Evolutionary conservation across 352 stramenopile species (phyloP), one percentile per base, ranked within the genome.

Genomic region (Hyphochytrium catenoides): DNA sequence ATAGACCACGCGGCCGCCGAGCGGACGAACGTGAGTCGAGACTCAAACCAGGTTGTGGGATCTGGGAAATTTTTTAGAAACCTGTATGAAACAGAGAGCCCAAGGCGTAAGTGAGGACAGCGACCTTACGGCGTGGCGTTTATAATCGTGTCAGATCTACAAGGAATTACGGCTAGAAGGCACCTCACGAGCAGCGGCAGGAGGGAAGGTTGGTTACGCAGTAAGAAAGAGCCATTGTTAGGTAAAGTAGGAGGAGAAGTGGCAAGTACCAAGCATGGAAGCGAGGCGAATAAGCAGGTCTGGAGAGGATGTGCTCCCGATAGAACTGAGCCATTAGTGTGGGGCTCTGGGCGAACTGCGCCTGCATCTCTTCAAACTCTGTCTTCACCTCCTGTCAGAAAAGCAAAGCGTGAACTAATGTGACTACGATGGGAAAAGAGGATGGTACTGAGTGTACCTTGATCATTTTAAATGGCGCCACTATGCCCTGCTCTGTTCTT

Each of bases 211-310:
- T n/a, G n/a, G n/a, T n/a, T n/a, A n/a, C n/a, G n/a, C n/a, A n/a
- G n/a, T n/a, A n/a, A n/a, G n/a, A n/a, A n/a, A n/a, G n/a, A n/a
- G n/a, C n/a, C n/a, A n/a, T n/a, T n/a, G n/a, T n/a, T n/a, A n/a
- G n/a, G n/a, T n/a, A n/a, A n/a, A n/a, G n/a, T n/a, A n/a, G n/a
- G n/a, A n/a, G n/a, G n/a, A n/a, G n/a, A n/a, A n/a, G n/a, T n/a
- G n/a, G n/a, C n/a, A n/a, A n/a, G n/a, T n/a, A n/a, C 91, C 91
- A 99, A 51, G 91, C 83, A 44, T 97, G 94, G 40, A 99, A 84
- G 0, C 93, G 63, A 6, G 92, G 89, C 11, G 76, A 83, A 44
- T 94, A 95, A 24, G 62, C 58, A 0, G 66, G 53, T 4, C 63
- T 43, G 4, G 50, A 48, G 8, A 85, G 38, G 5, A 85, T 54